These are phyloP conservation scores for Ophiocordyceps camponoti-saundersi DNA, from an alignment of 2,329 filamentous ascomycete species.

Conservation along the genomic window DNA sequence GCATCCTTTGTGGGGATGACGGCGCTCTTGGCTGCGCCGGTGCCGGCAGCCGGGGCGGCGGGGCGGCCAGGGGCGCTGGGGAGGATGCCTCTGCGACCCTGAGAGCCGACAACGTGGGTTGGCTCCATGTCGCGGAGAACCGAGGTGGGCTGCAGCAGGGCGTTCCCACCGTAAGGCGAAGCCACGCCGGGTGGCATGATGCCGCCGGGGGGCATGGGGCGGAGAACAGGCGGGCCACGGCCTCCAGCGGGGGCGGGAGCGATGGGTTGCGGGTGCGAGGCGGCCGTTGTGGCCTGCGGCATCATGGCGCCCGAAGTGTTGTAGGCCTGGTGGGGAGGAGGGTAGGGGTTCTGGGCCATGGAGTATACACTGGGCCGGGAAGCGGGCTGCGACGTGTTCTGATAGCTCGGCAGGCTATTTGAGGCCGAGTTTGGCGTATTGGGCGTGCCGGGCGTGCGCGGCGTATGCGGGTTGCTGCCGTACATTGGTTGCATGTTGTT, in stretches of 20 bases:
- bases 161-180: slow-evolving; percentile 43
- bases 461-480: slow-evolving; percentile 42
- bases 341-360: slow-evolving; percentile 39
- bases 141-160: slow-evolving; percentile 37
- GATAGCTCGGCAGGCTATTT: slow-evolving; percentile 36
- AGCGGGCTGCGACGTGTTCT: slow-evolving; percentile 29
- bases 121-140: slow-evolving; percentile 48
- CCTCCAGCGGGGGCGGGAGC: slow-evolving; percentile 50
- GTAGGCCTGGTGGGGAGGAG: slow-evolving; percentile 32
- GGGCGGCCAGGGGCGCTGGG: slow-evolving; percentile 80
- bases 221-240: slow-evolving; percentile 40
- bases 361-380: slow-evolving; percentile 32
- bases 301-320: slow-evolving; percentile 42
- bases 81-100: slow-evolving; percentile 79
- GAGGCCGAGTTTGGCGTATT: slow-evolving; percentile 40
- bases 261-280: slow-evolving; percentile 59
- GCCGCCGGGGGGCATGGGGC: slow-evolving; percentile 55
- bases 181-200: slow-evolving; percentile 39
- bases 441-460: slow-evolving; percentile 44
- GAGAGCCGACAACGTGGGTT: slow-evolving; percentile 87
- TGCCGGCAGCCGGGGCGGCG: slow-evolving; percentile 55
- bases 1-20: slow-evolving; percentile 88
- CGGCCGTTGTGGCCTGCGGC: slow-evolving; percentile 47
- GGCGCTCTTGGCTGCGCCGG: slow-evolving; percentile 55
- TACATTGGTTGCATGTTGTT: slow-evolving; percentile 26